A percentile compares a stretch with the other conserved stretches of the same genome.
These are phyloP conservation scores for Elaeis guineensis DNA, from an alignment of 176 grass and related monocot genomes.

Conservation along the genomic window DNA sequence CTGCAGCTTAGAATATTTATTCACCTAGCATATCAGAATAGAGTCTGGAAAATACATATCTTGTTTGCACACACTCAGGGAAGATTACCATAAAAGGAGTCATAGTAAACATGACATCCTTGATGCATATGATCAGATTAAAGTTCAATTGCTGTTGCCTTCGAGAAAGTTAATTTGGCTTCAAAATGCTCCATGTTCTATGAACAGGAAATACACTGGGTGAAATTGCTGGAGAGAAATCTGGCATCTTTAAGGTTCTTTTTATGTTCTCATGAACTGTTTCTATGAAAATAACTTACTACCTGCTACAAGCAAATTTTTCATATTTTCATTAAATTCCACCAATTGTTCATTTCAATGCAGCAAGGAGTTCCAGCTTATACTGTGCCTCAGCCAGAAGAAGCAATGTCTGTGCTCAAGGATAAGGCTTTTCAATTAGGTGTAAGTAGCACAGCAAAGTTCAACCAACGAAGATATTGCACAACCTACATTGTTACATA, in stretches of 20 bases:
- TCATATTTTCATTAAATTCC: slow-evolving; percentile 1
- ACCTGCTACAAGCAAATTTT: neutral
- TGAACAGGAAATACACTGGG: slow-evolving; percentile 64
- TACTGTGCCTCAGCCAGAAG: slow-evolving; percentile 69
- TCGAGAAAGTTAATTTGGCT: no score
- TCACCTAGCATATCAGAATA: no score
- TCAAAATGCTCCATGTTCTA: slow-evolving; percentile 14
- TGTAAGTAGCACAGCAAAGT: slow-evolving; percentile 35
- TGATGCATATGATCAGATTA: no score
- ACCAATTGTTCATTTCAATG: slow-evolving; percentile 9
- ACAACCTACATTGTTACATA: neutral
- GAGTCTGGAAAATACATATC: no score
- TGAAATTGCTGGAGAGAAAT: slow-evolving; percentile 77
- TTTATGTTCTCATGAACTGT: slow-evolving; percentile 8
- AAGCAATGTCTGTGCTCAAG: slow-evolving; percentile 70
- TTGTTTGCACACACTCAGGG: no score
- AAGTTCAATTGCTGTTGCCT: no score
- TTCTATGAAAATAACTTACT: neutral
- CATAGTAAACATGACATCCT: no score
- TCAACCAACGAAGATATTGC: neutral
- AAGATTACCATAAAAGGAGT: no score
- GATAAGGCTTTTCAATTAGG: slow-evolving; percentile 72
- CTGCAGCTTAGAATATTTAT: no score
- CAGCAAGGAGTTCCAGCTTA: slow-evolving; percentile 70
- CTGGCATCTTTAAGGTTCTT: slow-evolving; percentile 74